Evolutionary conservation across 331 rosid genomes (phyloP), one percentile per base, ranked within the genome.

Genomic region (Phaseolus coccineus): DNA sequence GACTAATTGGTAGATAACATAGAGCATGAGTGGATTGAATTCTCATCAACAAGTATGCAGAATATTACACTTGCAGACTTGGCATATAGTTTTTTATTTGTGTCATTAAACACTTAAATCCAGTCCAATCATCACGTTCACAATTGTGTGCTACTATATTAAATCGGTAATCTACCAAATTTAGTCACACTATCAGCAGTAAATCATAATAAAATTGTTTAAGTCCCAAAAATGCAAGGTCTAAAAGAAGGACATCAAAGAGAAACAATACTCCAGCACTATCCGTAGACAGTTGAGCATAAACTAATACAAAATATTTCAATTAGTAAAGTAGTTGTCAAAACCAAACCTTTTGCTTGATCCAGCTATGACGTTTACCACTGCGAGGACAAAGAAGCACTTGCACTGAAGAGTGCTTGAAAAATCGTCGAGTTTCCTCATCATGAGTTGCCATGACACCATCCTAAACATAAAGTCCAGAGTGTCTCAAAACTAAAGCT

Each of bases 361-460:
- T 50, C 97, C 97, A 95, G 83, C 98, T 95, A 86, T 92, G 96
- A 52, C 90, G 86, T 75, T 95, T 95, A 80, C 97, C 97, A 35
- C 63, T 81, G 65, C 97, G 97, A 52, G 98, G 97, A 84, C 94
- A 92, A 71, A 95, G 98, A 65, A 92, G 86, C 80, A 95, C 98
- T 59, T 87, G 89, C 50, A 95, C 97, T 2, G 98, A 95, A 67
- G 98, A 92, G 76, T 90, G 87, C 80, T 92, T 92, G 87, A 95
- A 95, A 85, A 95, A 95, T 2, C 94, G 82, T 59, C 96, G 87
- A 73, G 96, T 92, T 82, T 95, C 98, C 88, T 95, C 98, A 87
- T 92, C 98, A 76, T 95, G 97, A 80, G 98, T 95, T 86, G 90
- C 91, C 98, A 95, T 95, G 83, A 95, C 81, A 67, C 97, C 98